These are phyloP conservation scores for Cyphellophora attinorum DNA, from an alignment of 2,329 filamentous ascomycete genomes.

Conservation along the genomic window DNA sequence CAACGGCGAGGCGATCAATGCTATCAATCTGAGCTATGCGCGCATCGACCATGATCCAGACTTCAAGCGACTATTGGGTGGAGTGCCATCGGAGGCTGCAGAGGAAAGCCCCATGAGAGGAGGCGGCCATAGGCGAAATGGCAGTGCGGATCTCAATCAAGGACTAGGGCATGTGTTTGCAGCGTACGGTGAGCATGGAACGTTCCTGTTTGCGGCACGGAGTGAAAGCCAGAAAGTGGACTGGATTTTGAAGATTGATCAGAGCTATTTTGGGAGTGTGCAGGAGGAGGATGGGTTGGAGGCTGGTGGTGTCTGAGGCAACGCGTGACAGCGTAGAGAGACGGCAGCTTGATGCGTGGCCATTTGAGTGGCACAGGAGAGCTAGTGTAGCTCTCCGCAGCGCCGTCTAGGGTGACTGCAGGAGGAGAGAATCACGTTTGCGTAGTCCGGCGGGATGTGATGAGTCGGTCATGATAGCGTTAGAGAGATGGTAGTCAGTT, in stretches of 20 bases:
- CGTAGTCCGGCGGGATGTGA: no score
- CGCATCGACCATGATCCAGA: conserved; percentile 89
- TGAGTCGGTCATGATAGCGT: no score
- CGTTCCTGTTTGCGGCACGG: conserved; percentile 84
- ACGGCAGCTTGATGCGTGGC: no score
- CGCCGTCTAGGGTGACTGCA: no score
- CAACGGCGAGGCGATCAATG: conserved; percentile 81
- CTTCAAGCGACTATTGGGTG: conserved; percentile 65
- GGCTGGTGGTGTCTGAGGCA: no score
- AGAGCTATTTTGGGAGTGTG: conserved; percentile 50
- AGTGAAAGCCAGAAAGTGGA: conserved; percentile 90
- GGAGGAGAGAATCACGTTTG: no score
- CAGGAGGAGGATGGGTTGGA: conserved; percentile 6
- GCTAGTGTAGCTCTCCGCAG: no score
- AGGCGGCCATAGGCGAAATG: conserved; percentile 13
- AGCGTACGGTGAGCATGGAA: conserved; percentile 87
- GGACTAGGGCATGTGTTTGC: conserved; percentile 72
- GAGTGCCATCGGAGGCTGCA: conserved; percentile 25
- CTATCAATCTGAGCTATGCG: conserved; percentile 80
- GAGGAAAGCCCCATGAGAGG: conserved; percentile 23
- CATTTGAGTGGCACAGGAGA: no score
- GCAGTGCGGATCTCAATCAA: conserved; percentile 22
- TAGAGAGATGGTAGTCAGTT: no score
- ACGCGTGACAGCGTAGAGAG: no score
- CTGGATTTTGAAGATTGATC: conserved; percentile 93